A percentile compares a stretch with the other conserved stretches of the same genome.
Evolutionary conservation across 176 grass and related monocot species (phyloP).

Genomic region (Triticum urartu): DNA sequence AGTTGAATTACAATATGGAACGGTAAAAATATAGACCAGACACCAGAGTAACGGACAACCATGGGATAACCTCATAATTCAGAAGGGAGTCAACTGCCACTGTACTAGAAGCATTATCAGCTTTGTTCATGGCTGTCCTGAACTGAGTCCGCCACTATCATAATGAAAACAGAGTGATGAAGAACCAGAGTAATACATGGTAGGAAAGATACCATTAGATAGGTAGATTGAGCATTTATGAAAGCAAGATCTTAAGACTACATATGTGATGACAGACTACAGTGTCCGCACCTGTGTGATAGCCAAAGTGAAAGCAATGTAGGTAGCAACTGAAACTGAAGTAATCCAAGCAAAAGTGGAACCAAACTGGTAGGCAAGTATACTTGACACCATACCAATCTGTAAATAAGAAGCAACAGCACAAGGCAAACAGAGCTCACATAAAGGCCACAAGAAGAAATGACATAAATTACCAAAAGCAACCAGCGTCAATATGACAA

Average conservation of each 20-base stretch:
- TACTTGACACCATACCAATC: constrained; percentile 94
- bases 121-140: constrained; percentile 93
- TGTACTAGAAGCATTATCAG: constrained; percentile 97
- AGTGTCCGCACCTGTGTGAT: constrained; percentile 73
- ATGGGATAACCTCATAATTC: constrained; percentile 86
- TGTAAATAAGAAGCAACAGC: constrained; percentile 44
- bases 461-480: constrained; percentile 19
- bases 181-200: constrained; percentile 6
- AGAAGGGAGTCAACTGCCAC: constrained; percentile 88
- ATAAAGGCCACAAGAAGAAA: constrained; percentile 8
- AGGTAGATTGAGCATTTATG: constrained; percentile 21
- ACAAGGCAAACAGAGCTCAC: constrained; percentile 21
- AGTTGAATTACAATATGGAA: constrained; percentile 27
- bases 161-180: constrained; percentile 20
- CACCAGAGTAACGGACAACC: constrained; percentile 8
- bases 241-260: background rate
- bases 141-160: constrained; percentile 94
- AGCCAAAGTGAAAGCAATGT: constrained; percentile 92
- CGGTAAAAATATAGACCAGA: constrained; percentile 22
- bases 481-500: background rate
- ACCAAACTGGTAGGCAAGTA: constrained; percentile 96
- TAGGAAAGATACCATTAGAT: background rate
- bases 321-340: constrained; percentile 89
- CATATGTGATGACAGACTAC: constrained; percentile 7
- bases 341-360: constrained; percentile 99